Base-by-base conservation (phyloP, 345 rosid genomes). In the Pistacia integerrima region DNA sequence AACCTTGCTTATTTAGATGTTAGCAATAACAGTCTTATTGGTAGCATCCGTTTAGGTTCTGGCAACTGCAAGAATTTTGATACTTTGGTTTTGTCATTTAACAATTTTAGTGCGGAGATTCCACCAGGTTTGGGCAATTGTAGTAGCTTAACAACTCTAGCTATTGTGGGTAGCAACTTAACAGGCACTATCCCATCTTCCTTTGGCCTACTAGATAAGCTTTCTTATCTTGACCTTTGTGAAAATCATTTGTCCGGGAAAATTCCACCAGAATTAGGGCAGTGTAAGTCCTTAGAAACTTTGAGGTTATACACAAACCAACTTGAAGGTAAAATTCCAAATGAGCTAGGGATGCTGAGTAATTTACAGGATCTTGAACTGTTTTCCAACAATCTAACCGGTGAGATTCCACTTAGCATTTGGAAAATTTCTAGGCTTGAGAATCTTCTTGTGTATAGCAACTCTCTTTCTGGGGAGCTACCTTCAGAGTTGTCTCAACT, bases 241-340 rank as follows among this genome's bases (percentile, higher is more conserved):
- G 89, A 90, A 78, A 94, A 94, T 83, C 77, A 38, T 22, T 83
- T 92, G 76, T 92, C 88, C 8, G 97, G 97, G 18, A 74, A 77
- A 69, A 89, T 94, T 63, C 98, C 98, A 6, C 52, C 80, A 1
- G 88, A 91, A 82, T 79, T 94, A 0, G 97, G 94, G 22, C 82
- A 85, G 33, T 92, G 98, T 77, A 84, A 83, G 85, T 87, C 91
- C 67, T 81, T 94, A 83, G 77, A 2, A 41, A 16, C 20, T 66
- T 76, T 94, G 60, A 76, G 48, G 67, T 73, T 88, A 18, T 77
- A 88, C 60, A 61, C 70, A 1, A 94, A 94, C 85, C 89, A 84
- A 75, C 91, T 94, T 17, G 85, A 84, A 69, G 98, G 97, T 2
- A 79, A 59, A 77, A 89, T 94, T 78, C 98, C 94, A 0, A 71